phyloP scores from a whole-genome alignment of 1,284 basidiomycete genomes.

The Uromyces viciae-fabae region DNA sequence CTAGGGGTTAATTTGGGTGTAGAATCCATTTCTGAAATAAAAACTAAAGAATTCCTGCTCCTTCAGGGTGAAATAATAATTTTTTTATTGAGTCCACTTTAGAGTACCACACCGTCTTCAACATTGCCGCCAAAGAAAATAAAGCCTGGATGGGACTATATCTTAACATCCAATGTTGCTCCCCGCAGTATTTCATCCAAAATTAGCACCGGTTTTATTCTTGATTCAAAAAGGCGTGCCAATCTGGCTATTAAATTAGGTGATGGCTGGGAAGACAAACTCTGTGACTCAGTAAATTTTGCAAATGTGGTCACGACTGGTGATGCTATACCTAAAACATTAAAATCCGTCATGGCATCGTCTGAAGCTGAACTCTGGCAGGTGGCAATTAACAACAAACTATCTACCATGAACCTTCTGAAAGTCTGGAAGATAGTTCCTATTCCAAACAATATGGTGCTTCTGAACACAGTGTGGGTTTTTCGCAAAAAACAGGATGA shows the following conservation, averaged over 20 bases:
- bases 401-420: too few species aligned
- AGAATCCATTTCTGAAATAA: too few species aligned
- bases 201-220: neutral
- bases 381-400: neutral
- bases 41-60: too few species aligned
- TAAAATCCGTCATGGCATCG: neutral
- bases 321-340: neutral
- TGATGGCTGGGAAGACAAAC: too few species aligned
- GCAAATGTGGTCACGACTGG: neutral
- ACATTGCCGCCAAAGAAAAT: too few species aligned
- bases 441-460: too few species aligned
- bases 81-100: too few species aligned
- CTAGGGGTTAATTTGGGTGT: too few species aligned
- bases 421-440: constrained; percentile 5
- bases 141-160: neutral
- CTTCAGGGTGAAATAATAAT: too few species aligned
- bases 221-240: neutral
- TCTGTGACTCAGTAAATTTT: too few species aligned
- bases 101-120: too few species aligned
- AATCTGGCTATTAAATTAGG: neutral
- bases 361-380: neutral
- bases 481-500: neutral
- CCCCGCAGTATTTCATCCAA: neutral
- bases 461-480: neutral
- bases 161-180: neutral